phyloP scores from a whole-genome alignment of 495 filamentous ascomycete genomes.

The Neurospora tetraspora region DNA sequence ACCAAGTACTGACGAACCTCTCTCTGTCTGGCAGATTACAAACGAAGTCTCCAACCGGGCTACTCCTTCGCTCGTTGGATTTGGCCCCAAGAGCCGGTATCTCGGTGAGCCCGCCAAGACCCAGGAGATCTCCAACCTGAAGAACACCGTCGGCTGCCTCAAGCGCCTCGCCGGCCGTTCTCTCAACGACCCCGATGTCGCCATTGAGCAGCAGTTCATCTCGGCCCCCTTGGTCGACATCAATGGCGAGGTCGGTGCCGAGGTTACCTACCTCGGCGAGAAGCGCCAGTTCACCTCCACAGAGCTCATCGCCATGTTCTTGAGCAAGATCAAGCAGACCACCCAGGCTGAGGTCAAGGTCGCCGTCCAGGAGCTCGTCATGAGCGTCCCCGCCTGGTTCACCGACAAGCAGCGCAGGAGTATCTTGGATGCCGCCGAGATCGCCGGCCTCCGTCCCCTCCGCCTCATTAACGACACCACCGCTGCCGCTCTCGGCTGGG shows the following conservation, averaged over 20 bases:
- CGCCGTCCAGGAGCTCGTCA: constrained; percentile 87
- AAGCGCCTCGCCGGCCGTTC: constrained; percentile 85
- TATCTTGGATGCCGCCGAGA: constrained; percentile 87
- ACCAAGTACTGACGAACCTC: constrained; percentile 1
- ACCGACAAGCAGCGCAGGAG: constrained; percentile 85
- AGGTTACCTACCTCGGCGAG: constrained; percentile 88
- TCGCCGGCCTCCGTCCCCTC: constrained; percentile 85
- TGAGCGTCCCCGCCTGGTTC: constrained; percentile 95
- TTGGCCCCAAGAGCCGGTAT: constrained; percentile 85
- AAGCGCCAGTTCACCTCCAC: constrained; percentile 88
- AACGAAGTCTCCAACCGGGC: constrained; percentile 99
- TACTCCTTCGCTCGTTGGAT: constrained; percentile 94
- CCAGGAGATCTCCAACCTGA: constrained; percentile 97
- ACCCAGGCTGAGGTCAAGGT: constrained; percentile 80
- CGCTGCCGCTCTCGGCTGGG: constrained; percentile 89
- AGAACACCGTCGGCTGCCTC: constrained; percentile 90
- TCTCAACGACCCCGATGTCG: constrained; percentile 80
- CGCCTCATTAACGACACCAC: constrained; percentile 98
- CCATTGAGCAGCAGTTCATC: constrained; percentile 84
- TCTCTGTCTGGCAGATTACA: constrained; percentile 55
- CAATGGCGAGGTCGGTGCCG: constrained; percentile 87
- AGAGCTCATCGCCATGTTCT: constrained; percentile 87
- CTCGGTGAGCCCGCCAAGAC: constrained; percentile 94
- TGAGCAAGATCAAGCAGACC: constrained; percentile 87
- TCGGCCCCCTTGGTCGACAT: constrained; percentile 81